These are phyloP conservation scores for Scheffersomyces insectosa DNA, from an alignment of 1,139 yeast species.

Conservation along the genomic window DNA sequence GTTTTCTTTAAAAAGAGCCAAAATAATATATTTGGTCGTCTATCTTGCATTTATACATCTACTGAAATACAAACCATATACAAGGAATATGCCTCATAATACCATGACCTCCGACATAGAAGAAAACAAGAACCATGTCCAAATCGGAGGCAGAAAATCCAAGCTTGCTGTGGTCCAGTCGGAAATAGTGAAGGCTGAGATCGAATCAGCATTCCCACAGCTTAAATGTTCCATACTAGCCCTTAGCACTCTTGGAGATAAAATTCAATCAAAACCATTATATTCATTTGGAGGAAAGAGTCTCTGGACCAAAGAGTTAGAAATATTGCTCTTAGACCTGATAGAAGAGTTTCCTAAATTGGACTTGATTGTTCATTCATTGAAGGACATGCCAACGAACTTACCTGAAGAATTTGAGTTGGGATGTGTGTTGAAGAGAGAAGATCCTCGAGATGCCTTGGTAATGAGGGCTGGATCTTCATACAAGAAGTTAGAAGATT, in stretches of 20 bases:
- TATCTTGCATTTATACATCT: too few species aligned
- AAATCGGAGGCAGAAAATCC: slow-evolving; percentile 89
- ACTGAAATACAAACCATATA: not conserved
- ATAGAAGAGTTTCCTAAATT: slow-evolving; percentile 67
- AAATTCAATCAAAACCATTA: slow-evolving; percentile 78
- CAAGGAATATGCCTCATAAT: slow-evolving; percentile 13
- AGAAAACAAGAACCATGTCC: slow-evolving; percentile 32
- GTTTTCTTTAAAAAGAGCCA: too few species aligned
- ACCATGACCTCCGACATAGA: slow-evolving; percentile 9
- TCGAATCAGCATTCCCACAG: slow-evolving; percentile 62
- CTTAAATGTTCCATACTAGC: slow-evolving; percentile 69
- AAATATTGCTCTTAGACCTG: slow-evolving; percentile 65
- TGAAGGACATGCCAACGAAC: slow-evolving; percentile 93
- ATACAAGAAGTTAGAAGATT: slow-evolving; percentile 63
- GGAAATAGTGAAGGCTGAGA: slow-evolving; percentile 64
- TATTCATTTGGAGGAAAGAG: slow-evolving; percentile 96
- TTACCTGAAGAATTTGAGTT: slow-evolving; percentile 87
- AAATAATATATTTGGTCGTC: too few species aligned
- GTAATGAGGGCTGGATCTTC: slow-evolving; percentile 71
- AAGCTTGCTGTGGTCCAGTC: slow-evolving; percentile 85
- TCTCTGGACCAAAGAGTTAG: slow-evolving; percentile 94
- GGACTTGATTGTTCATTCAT: slow-evolving; percentile 89
- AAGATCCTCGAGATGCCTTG: slow-evolving; percentile 92
- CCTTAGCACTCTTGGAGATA: slow-evolving; percentile 85
- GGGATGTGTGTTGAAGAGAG: slow-evolving; percentile 84